Conservation (phyloP, 1,284 basidiomycete genomes). For the Ustilago trichophora region DNA sequence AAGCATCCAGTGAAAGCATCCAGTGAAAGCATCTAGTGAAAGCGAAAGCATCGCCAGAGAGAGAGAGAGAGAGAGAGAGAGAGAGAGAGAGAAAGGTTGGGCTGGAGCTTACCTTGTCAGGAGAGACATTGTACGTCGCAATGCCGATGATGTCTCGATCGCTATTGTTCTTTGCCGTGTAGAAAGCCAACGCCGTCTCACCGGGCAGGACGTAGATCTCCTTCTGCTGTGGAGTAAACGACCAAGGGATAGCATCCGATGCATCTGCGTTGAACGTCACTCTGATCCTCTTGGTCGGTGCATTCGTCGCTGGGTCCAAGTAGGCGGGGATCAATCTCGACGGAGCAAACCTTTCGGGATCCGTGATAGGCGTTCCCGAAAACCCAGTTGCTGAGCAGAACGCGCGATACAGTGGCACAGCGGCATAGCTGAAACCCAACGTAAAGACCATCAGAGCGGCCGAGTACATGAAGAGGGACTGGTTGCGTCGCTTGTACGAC, state of each 20-base stretch:
- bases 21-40: no score
- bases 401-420: constrained; percentile 94
- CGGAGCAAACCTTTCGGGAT: constrained; percentile 52
- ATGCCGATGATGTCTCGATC: constrained; percentile 93
- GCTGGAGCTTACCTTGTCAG: constrained; percentile 77
- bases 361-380: constrained; percentile 88
- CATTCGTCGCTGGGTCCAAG: constrained; percentile 67
- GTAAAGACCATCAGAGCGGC: constrained; percentile 82
- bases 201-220: constrained; percentile 91
- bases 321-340: constrained; percentile 52
- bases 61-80: no score
- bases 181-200: constrained; percentile 96
- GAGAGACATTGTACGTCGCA: constrained; percentile 96
- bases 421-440: constrained; percentile 88
- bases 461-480: constrained; percentile 80
- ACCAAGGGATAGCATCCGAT: constrained; percentile 89
- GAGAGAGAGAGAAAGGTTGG: background rate
- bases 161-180: constrained; percentile 87
- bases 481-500: constrained; percentile 69
- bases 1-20: background rate
- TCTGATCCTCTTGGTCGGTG: constrained; percentile 73
- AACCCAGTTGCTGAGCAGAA: constrained; percentile 98
- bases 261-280: constrained; percentile 95
- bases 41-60: no score
- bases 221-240: constrained; percentile 88